These are phyloP conservation scores for Inonotus hispidus DNA, from an alignment of 1,284 basidiomycete genomes.

Conservation along the genomic window DNA sequence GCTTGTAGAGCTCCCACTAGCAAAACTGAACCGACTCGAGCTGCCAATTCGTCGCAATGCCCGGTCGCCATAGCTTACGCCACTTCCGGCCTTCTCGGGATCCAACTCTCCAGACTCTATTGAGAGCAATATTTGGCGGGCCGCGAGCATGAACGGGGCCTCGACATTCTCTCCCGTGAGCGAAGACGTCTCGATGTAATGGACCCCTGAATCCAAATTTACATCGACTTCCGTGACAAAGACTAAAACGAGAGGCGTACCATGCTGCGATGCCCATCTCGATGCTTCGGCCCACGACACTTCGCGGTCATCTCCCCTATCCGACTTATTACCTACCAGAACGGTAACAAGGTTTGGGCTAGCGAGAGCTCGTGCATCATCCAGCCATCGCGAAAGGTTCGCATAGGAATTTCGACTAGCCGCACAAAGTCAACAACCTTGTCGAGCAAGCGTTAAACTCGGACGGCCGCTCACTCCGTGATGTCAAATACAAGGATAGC, in stretches of 20 bases:
- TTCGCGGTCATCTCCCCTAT: conserved; percentile 81
- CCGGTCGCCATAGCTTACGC: conserved; percentile 94
- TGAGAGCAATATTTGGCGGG: conserved; percentile 85
- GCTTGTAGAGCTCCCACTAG: conserved; percentile 58
- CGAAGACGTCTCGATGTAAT: conserved; percentile 92
- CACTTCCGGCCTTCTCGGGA: conserved; percentile 89
- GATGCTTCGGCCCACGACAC: conserved; percentile 94
- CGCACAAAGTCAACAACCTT: conserved; percentile 20
- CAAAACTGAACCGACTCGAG: conserved; percentile 73
- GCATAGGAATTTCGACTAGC: conserved; percentile 73
- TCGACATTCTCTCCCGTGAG: conserved; percentile 91
- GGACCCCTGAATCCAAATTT: conserved; percentile 53
- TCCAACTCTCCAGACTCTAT: conserved; percentile 91
- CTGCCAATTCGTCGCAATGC: conserved; percentile 82
- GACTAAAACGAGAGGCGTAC: conserved; percentile 36
- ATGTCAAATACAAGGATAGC: conserved; percentile 96
- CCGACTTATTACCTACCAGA: conserved; percentile 93
- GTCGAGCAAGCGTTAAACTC: background rate
- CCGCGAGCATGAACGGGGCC: conserved; percentile 87
- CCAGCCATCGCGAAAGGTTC: conserved; percentile 83
- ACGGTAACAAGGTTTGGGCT: conserved; percentile 88
- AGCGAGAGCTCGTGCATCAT: conserved; percentile 85
- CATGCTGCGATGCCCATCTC: conserved; percentile 91
- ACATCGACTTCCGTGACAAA: conserved; percentile 6
- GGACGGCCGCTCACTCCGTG: conserved; percentile 61